Conservation (phyloP, 352 stramenopile genomes). For the Pythium brachiatum region DNA sequence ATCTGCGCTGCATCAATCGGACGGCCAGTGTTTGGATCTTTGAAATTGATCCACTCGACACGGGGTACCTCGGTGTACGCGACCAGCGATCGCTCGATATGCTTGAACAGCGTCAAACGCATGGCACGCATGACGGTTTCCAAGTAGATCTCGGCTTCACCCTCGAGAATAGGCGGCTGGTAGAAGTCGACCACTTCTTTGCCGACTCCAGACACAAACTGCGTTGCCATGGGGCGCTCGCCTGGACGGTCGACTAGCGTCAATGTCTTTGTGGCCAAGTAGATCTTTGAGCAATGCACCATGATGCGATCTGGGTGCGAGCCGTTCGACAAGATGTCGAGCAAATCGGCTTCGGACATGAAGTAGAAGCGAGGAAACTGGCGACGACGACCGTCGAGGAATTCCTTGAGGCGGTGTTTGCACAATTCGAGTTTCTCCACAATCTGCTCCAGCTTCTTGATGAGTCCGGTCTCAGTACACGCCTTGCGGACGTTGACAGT, state of each 20-base stretch:
- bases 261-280: conserved; percentile 93
- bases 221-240: conserved; percentile 79
- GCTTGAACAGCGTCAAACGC: conserved; percentile 93
- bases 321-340: conserved; percentile 96
- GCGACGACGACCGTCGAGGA: conserved; percentile 91
- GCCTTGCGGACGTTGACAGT: conserved; percentile 88
- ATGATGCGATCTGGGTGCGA: conserved; percentile 93
- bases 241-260: conserved; percentile 64
- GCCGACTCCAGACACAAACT: conserved; percentile 93
- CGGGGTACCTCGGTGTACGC: conserved; percentile 90
- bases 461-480: conserved; percentile 88
- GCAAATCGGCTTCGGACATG: conserved; percentile 89
- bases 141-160: conserved; percentile 98
- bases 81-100: conserved; percentile 91
- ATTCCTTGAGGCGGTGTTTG: conserved; percentile 95
- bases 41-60: conserved; percentile 96
- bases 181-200: conserved; percentile 94
- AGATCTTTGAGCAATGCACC: conserved; percentile 95
- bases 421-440: conserved; percentile 92
- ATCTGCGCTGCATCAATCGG: conserved; percentile 95
- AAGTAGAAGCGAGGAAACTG: conserved; percentile 95
- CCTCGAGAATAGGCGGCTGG: conserved; percentile 89
- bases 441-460: conserved; percentile 90
- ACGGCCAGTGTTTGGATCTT: conserved; percentile 76
- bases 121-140: conserved; percentile 94